Evolutionary conservation across 208 protist species (phyloP).

Genomic region (Entamoeba moshkovskii): DNA sequence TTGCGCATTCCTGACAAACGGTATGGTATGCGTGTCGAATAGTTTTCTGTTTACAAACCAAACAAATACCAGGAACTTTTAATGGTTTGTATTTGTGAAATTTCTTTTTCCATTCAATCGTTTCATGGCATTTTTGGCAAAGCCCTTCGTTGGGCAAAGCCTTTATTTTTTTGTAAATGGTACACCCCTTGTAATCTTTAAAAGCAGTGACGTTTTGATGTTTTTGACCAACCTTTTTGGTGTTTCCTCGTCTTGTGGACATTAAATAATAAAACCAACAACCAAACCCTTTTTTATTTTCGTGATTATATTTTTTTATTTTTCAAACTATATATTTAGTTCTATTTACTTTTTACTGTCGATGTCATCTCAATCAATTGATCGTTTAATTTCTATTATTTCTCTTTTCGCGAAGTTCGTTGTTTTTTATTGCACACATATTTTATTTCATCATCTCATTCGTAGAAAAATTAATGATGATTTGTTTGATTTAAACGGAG

Average conservation of each 20-base stretch:
- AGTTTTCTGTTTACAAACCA: constrained; percentile 34
- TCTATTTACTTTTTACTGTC: too few species aligned
- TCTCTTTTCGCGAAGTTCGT: background rate
- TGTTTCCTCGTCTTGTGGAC: background rate
- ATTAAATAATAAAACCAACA: background rate
- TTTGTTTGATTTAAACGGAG: background rate
- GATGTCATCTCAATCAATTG: background rate
- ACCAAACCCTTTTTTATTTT: background rate
- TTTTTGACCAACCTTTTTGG: background rate
- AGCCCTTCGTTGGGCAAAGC: constrained; percentile 45
- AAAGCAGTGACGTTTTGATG: constrained; percentile 43
- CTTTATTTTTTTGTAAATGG: constrained; percentile 44
- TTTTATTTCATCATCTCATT: too few species aligned
- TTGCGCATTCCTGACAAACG: constrained; percentile 43
- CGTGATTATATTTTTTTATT: background rate
- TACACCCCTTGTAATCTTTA: constrained; percentile 49
- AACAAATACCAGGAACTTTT: constrained; percentile 40
- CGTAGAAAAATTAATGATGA: background rate
- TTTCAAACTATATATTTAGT: background rate
- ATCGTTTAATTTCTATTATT: background rate
- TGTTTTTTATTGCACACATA: too few species aligned
- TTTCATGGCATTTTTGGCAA: constrained; percentile 44
- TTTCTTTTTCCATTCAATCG: constrained; percentile 53
- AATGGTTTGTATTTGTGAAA: constrained; percentile 58
- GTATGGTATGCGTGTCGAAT: constrained; percentile 49